These are phyloP conservation scores for Neocatenulostroma microsporum DNA, from an alignment of 2,329 filamentous ascomycete species.

Conservation along the genomic window DNA sequence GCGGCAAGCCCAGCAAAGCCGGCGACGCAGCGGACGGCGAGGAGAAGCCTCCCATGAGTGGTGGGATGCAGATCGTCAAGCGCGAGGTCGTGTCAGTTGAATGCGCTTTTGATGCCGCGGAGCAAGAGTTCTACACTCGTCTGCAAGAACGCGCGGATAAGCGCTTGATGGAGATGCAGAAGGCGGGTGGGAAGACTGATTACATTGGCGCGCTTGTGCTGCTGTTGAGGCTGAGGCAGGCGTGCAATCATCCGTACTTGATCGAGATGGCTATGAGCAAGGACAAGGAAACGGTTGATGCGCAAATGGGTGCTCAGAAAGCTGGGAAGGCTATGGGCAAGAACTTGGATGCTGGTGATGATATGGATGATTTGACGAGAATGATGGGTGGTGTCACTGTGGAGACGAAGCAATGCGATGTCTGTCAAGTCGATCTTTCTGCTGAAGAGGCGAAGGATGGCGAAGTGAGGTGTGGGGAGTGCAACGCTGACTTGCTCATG, in stretches of 20 bases:
- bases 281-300: conserved; percentile 62
- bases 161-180: conserved; percentile 81
- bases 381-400: conserved; percentile 80
- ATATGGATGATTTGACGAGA: conserved; percentile 76
- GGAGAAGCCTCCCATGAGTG: conserved; percentile 44
- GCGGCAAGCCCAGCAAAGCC: conserved; percentile 55
- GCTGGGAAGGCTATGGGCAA: too few species aligned
- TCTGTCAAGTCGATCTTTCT: conserved; percentile 66
- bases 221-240: conserved; percentile 81
- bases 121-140: conserved; percentile 77
- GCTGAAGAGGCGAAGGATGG: conserved; percentile 47
- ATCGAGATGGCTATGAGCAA: conserved; percentile 77
- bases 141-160: conserved; percentile 78
- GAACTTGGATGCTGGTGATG: too few species aligned
- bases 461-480: conserved; percentile 61
- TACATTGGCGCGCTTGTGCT: conserved; percentile 92
- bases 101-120: conserved; percentile 68
- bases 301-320: conserved; percentile 54
- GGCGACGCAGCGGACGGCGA: conserved; percentile 49
- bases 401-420: conserved; percentile 67
- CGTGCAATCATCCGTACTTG: conserved; percentile 88
- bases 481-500: conserved; percentile 61
- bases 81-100: conserved; percentile 77
- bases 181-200: conserved; percentile 62
- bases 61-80: conserved; percentile 82